Conservation (phyloP, 2,329 filamentous ascomycete species). For the Chrysosphaeria jannelii region DNA sequence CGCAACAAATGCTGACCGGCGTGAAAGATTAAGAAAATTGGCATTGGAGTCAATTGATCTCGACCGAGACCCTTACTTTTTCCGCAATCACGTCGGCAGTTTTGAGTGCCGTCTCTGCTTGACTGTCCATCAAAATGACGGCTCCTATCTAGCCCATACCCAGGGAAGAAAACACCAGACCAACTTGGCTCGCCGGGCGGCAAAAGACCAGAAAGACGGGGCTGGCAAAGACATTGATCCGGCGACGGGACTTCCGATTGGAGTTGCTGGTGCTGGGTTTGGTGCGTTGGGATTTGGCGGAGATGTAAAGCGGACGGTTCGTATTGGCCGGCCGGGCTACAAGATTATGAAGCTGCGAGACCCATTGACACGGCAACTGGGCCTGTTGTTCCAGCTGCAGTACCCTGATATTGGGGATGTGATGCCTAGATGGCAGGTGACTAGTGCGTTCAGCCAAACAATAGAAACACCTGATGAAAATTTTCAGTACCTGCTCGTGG, state of each 20-base stretch:
- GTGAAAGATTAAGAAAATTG: constrained; percentile 89
- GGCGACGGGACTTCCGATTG: constrained; percentile 38
- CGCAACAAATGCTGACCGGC: constrained; percentile 84
- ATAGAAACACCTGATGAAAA: constrained; percentile 81
- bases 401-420: constrained; percentile 72
- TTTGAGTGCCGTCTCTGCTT: constrained; percentile 94
- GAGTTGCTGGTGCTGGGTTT: constrained; percentile 43
- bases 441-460: constrained; percentile 92
- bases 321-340: constrained; percentile 89
- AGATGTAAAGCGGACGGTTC: constrained; percentile 39
- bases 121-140: constrained; percentile 96
- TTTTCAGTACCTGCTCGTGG: constrained; percentile 83
- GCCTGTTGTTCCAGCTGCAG: constrained; percentile 10
- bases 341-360: constrained; percentile 93
- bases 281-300: constrained; percentile 20
- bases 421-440: constrained; percentile 67
- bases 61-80: constrained; percentile 98
- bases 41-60: constrained; percentile 97
- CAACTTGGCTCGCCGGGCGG: constrained; percentile 80
- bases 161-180: constrained; percentile 98
- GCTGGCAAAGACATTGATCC: constrained; percentile 35
- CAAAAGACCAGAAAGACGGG: constrained; percentile 81
- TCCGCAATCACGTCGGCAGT: constrained; percentile 95
- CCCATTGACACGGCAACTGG: constrained; percentile 28
- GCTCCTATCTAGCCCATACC: constrained; percentile 92